Percentiles rank a stretch among this genome's conserved stretches.
These are phyloP conservation scores for Xerophyta viscosa DNA, from an alignment of 106 monocot genomes.

Conservation along the genomic window DNA sequence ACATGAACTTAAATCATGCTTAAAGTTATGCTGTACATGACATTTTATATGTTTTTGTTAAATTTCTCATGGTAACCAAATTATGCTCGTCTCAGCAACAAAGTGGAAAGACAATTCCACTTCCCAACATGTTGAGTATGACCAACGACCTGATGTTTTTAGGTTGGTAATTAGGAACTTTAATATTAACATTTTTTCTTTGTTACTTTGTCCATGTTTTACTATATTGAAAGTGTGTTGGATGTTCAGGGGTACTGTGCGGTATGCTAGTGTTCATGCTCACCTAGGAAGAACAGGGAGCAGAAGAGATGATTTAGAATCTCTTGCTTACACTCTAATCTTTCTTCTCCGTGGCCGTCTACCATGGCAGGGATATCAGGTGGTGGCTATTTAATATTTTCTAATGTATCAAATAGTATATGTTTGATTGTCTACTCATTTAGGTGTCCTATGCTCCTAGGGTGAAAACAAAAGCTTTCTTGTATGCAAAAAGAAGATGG, in stretches of 20 bases:
- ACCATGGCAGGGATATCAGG: slow-evolving; percentile 98
- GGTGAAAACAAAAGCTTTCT: slow-evolving; percentile 94
- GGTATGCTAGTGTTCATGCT: slow-evolving; percentile 97
- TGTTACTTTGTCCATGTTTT: background rate
- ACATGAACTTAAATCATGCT: background rate
- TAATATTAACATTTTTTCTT: background rate
- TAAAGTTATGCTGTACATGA: no score
- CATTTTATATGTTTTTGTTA: no score
- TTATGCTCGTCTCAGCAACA: slow-evolving; percentile 40
- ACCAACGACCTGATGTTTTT: slow-evolving; percentile 84
- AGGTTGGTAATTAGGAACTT: slow-evolving; percentile 22
- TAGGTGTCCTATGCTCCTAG: slow-evolving; percentile 20
- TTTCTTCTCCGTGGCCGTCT: slow-evolving; percentile 85
- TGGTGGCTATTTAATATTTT: slow-evolving; percentile 9
- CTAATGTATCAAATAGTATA: background rate
- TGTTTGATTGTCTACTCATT: slow-evolving; percentile 1
- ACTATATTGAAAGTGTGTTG: slow-evolving; percentile 1
- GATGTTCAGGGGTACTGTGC: slow-evolving; percentile 66
- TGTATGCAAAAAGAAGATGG: slow-evolving; percentile 97
- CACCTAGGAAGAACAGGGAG: slow-evolving; percentile 87
- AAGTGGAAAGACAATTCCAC: slow-evolving; percentile 61
- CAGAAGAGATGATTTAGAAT: slow-evolving; percentile 92
- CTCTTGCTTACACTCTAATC: slow-evolving; percentile 83
- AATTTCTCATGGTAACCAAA: background rate
- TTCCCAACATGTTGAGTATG: slow-evolving; percentile 64